These are phyloP conservation scores for Eucalyptus rudis DNA, from an alignment of 345 rosid genomes.

Conservation along the genomic window DNA sequence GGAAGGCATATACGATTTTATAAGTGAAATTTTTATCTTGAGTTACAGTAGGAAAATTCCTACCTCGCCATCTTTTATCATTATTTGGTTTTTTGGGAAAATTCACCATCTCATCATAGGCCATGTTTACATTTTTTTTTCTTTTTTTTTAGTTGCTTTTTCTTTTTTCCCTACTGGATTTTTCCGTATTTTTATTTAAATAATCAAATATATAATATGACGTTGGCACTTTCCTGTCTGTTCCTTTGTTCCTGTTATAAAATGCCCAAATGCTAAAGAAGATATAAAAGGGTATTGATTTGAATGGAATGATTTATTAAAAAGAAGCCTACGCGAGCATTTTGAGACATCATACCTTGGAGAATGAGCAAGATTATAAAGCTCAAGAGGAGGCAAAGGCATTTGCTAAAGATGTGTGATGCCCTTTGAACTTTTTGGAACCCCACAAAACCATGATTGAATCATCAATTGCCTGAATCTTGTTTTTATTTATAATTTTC, in stretches of 20 bases:
- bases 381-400: not conserved
- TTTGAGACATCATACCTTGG: not conserved
- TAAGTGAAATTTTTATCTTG: not conserved
- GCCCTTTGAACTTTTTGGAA: constrained; percentile 12
- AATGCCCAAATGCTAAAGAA: constrained; percentile 49
- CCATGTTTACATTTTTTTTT: not conserved
- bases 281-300: constrained; percentile 15
- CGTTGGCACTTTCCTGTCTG: constrained; percentile 28
- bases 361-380: constrained; percentile 9
- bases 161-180: not conserved
- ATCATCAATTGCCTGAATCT: not conserved
- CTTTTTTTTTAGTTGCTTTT: not conserved
- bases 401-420: not conserved
- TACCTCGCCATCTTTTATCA: not conserved
- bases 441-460: constrained; percentile 18
- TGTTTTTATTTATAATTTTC: not conserved
- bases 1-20: not conserved
- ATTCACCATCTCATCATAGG: not conserved
- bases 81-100: not conserved
- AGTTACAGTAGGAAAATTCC: not conserved
- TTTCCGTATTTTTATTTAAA: not conserved
- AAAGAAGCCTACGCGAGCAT: not conserved
- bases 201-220: constrained; percentile 1
- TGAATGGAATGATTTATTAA: constrained; percentile 20
- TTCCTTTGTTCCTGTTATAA: constrained; percentile 33